Evolutionary conservation across 176 grass and related monocot genomes (phyloP).

Genomic region (Stipa capillata): DNA sequence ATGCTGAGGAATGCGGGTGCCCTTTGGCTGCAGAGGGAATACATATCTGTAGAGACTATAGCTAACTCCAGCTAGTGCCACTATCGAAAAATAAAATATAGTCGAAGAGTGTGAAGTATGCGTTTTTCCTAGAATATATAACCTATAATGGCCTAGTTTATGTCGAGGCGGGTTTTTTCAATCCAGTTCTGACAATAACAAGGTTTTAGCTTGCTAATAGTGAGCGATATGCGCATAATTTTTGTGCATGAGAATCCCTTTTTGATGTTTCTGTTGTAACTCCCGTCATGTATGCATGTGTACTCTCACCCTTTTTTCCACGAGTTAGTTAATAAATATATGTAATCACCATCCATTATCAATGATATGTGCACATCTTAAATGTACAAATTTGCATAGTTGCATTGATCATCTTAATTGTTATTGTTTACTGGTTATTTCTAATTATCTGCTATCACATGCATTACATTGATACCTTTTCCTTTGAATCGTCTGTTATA

Average conservation of each 20-base stretch:
- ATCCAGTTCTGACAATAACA: background rate
- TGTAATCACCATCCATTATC: background rate
- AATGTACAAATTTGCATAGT: background rate
- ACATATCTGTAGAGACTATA: too few species aligned
- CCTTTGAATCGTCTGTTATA: too few species aligned
- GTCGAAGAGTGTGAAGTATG: background rate
- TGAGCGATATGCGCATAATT: background rate
- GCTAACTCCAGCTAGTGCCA: background rate
- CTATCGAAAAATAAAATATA: background rate
- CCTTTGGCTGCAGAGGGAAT: constrained; percentile 31
- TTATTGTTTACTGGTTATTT: background rate
- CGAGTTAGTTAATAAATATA: background rate
- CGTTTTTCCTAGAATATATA: background rate
- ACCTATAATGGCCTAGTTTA: background rate
- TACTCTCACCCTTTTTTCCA: background rate
- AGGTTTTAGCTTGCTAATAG: background rate
- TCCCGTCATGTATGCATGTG: background rate
- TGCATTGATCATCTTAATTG: background rate
- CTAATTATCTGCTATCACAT: background rate
- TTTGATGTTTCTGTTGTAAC: background rate
- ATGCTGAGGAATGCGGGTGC: constrained; percentile 43
- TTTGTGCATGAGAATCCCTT: background rate
- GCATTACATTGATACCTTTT: background rate
- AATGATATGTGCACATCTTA: background rate
- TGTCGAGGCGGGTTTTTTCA: background rate